A percentile compares a stretch with the other conserved stretches of the same genome.
Evolutionary conservation across 768 basidiomycete species (phyloP).

Genomic region (Kwoniella heveanensis): DNA sequence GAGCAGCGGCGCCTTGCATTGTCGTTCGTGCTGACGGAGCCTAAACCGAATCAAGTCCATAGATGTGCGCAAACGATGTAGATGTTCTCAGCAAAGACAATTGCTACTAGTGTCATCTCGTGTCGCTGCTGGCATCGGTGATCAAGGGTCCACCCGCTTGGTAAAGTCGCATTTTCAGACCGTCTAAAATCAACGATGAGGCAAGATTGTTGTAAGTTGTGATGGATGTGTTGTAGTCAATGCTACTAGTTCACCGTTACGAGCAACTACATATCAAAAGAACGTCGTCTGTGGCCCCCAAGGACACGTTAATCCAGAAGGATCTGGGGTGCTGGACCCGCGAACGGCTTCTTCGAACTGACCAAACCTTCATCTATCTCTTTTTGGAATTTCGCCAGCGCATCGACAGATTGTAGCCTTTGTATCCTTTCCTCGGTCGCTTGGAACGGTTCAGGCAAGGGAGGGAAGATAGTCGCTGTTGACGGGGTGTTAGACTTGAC

Average conservation of each 20-base stretch:
- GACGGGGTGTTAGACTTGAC: not conserved
- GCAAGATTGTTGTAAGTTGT: too few relatives aligned
- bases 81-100: too few relatives aligned
- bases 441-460: constrained; percentile 21
- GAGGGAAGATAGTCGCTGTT: constrained; percentile 12
- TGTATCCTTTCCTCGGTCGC: constrained; percentile 21
- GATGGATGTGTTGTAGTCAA: too few relatives aligned
- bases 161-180: too few relatives aligned
- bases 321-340: constrained; percentile 9
- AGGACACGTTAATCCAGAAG: constrained; percentile 5
- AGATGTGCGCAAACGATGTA: too few relatives aligned
- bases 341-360: constrained; percentile 22
- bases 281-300: too few relatives aligned
- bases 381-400: constrained; percentile 9
- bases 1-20: not conserved
- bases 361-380: constrained; percentile 5
- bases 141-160: too few relatives aligned
- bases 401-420: constrained; percentile 10
- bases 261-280: not conserved
- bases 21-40: not conserved
- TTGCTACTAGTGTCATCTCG: too few relatives aligned
- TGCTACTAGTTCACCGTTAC: too few relatives aligned
- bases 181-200: too few relatives aligned
- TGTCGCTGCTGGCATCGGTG: too few relatives aligned
- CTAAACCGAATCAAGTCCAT: too few relatives aligned